These are phyloP conservation scores for Stellera chamaejasme DNA, from an alignment of 345 rosid species.

Conservation along the genomic window DNA sequence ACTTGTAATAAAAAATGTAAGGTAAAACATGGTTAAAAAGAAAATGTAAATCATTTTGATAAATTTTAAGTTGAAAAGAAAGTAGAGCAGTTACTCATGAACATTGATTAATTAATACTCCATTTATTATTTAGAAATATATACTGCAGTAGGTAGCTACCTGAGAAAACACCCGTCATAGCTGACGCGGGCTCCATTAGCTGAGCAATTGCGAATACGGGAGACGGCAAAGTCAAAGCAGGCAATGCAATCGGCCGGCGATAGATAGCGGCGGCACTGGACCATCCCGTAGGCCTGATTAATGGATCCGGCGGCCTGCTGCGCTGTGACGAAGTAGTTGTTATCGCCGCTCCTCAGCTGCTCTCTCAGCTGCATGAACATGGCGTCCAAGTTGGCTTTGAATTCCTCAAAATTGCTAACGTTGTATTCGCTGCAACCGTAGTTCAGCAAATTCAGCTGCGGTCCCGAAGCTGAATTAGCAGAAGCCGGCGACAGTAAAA, in stretches of 20 bases:
- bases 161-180: constrained; percentile 41
- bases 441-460: constrained; percentile 16
- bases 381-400: constrained; percentile 23
- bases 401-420: constrained; percentile 16
- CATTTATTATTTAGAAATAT: too few relatives aligned
- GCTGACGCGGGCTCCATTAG: constrained; percentile 39
- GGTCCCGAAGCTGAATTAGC: constrained; percentile 9
- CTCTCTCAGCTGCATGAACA: constrained; percentile 11
- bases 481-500: not conserved
- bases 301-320: constrained; percentile 14
- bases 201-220: constrained; percentile 27
- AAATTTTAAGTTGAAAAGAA: not conserved
- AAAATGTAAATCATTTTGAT: too few relatives aligned
- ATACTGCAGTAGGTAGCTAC: too few relatives aligned
- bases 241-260: constrained; percentile 23
- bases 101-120: too few relatives aligned
- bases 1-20: too few relatives aligned
- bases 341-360: constrained; percentile 6
- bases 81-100: too few relatives aligned
- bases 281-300: constrained; percentile 22
- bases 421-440: constrained; percentile 38
- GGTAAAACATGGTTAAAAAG: too few relatives aligned
- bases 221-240: constrained; percentile 25
- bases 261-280: constrained; percentile 37
- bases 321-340: constrained; percentile 20